These are phyloP conservation scores for Schoenoplectus tabernaemontani DNA, from an alignment of 202 grass and related monocot species.

Conservation along the genomic window DNA sequence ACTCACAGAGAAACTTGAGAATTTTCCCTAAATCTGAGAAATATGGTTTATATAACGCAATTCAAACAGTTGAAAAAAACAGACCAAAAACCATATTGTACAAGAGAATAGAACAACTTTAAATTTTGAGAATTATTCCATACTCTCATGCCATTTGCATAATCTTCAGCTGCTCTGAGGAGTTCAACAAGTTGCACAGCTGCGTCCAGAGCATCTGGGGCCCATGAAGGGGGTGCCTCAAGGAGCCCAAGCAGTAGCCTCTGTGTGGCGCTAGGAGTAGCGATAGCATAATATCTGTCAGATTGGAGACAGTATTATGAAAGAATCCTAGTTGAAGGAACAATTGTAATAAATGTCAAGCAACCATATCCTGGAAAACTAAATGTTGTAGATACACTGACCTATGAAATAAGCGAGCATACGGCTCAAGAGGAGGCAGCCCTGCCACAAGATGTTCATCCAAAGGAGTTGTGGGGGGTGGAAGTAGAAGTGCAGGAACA, in stretches of 20 bases:
- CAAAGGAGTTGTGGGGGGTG: constrained; percentile 82
- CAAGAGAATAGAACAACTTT: constrained; percentile 5
- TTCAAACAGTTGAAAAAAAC: not conserved
- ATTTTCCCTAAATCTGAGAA: not conserved
- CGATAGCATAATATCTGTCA: constrained; percentile 90
- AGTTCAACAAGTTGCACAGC: constrained; percentile 99
- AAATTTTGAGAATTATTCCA: constrained; percentile 15
- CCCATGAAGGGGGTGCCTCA: constrained; percentile 97
- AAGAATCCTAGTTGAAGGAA: constrained; percentile 2
- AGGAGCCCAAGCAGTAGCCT: constrained; percentile 94
- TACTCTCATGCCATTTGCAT: constrained; percentile 87
- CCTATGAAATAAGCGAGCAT: constrained; percentile 96
- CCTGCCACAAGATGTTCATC: constrained; percentile 95
- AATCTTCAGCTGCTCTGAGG: constrained; percentile 96
- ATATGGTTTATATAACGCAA: not conserved
- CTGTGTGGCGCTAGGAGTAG: constrained; percentile 95
- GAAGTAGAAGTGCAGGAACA: constrained; percentile 92
- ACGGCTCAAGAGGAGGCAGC: constrained; percentile 87
- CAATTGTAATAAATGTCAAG: not conserved
- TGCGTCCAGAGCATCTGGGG: constrained; percentile 96
- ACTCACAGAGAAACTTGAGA: not conserved
- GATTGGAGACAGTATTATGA: constrained; percentile 16
- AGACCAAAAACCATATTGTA: constrained; percentile 18
- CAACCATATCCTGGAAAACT: not conserved
- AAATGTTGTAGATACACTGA: constrained; percentile 19